Evolutionary conservation across 371 early-diverging fungal genomes (phyloP), one percentile per base, ranked within the genome.

Genomic region (Mucor indicus): DNA sequence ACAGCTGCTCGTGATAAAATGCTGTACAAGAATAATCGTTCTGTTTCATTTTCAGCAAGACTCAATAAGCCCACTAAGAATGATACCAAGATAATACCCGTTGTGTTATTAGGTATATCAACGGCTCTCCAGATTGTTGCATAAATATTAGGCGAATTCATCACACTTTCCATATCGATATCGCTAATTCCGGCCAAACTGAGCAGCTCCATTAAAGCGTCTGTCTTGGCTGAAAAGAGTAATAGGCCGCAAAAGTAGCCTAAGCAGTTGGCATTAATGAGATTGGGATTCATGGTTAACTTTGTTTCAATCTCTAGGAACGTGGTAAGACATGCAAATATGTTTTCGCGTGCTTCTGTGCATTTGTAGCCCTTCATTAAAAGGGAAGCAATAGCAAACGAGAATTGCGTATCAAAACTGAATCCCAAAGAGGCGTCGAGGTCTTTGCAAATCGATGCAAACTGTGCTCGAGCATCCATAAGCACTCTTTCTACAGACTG

Each of bases 221-320:
- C 70, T 50, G 72, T 74, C 35, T 60, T 55, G 29, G 65, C 61
- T 1, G 77, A 71, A 39, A 77, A 66, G 0, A 79, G 81, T 38
- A 80, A 43, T n/a, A 75, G 36, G 15, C 66, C 62, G 9, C 60
- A 67, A 35, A 79, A 41, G 48, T 80, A 80, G 11, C 70, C 73
- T 1, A 73, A 49, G 25, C 62, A 64, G 4, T 39, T 33, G 10
- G 60, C 29, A 38, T 60, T 51, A 9, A 65, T 54, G 17, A 54
- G 42, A 25, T 52, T 56, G 1, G 60, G 33, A 1, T 32, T 38
- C 8, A 25, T 19, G 0, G 21, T 53, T 44, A 64, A 64, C 38
- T 74, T 75, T 36, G 81, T 71, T 7, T 79, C 80, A 38, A 92
- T 83, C 45, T 86, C 85, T 4, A 93, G 64, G 36, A 91, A 77